Conservation (phyloP, 2,329 filamentous ascomycete genomes). For the Pseudocercospora eumusae region DNA sequence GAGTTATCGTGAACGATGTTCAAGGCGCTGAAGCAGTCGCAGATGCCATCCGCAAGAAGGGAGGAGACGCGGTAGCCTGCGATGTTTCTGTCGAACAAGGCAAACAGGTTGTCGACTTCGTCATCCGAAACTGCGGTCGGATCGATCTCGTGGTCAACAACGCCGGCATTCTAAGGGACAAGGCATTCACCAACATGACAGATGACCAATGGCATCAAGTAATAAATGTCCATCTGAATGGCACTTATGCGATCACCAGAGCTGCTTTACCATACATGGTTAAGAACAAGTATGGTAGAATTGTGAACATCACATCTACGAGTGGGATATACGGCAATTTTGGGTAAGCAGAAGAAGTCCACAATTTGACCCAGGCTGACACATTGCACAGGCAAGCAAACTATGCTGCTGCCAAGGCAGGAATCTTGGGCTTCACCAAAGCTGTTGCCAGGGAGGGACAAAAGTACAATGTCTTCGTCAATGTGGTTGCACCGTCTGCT, state of each 20-base stretch:
- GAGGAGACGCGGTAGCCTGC: conserved; percentile 84
- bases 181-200: conserved; percentile 95
- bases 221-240: conserved; percentile 83
- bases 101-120: conserved; percentile 82
- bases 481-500: conserved; percentile 94
- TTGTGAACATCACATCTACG: conserved; percentile 93
- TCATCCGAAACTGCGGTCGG: conserved; percentile 87
- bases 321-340: conserved; percentile 98
- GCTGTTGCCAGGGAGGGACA: conserved; percentile 85
- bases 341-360: conserved; percentile 85
- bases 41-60: conserved; percentile 82
- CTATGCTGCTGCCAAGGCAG: conserved; percentile 47
- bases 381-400: conserved; percentile 67
- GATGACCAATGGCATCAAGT: conserved; percentile 89
- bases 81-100: conserved; percentile 92
- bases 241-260: conserved; percentile 94
- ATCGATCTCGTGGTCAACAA: conserved; percentile 93
- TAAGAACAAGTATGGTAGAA: conserved; percentile 95
- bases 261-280: conserved; percentile 95
- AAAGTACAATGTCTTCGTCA: conserved; percentile 96
- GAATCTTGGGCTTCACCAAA: conserved; percentile 90
- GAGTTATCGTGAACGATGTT: conserved; percentile 90
- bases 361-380: conserved; percentile 87
- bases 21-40: conserved; percentile 86
- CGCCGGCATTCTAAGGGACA: conserved; percentile 92